Percentiles rank a stretch among this genome's conserved stretches.
Conservation (phyloP, 129 eudicot genomes). For the Chrysanthemum seticuspe region DNA sequence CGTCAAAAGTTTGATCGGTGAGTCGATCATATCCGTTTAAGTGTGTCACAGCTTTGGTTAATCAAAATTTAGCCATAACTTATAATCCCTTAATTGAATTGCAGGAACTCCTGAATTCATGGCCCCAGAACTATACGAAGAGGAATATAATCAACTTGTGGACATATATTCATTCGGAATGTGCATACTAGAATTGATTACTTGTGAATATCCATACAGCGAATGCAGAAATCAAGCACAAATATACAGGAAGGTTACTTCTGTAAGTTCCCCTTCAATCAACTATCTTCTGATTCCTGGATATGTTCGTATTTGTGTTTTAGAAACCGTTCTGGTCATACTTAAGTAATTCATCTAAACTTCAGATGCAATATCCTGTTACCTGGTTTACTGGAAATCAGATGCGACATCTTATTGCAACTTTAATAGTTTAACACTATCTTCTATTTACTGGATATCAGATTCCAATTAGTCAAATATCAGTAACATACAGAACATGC, state of each 20-base stretch:
- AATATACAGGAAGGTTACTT: slow-evolving; percentile 44
- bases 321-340: not conserved
- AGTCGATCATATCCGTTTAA: not conserved
- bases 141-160: slow-evolving; percentile 49
- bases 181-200: slow-evolving; percentile 52
- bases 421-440: too few relatives aligned
- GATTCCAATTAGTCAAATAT: not conserved
- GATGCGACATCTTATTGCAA: too few relatives aligned
- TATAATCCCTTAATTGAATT: slow-evolving; percentile 5
- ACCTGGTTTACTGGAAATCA: too few relatives aligned
- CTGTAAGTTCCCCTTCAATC: slow-evolving; percentile 19
- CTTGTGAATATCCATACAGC: slow-evolving; percentile 50
- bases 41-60: not conserved
- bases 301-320: not conserved
- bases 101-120: slow-evolving; percentile 48
- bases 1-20: slow-evolving; percentile 35
- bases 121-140: slow-evolving; percentile 51
- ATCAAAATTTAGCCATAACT: not conserved
- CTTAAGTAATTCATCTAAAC: too few relatives aligned
- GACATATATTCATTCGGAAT: slow-evolving; percentile 57
- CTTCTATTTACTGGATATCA: too few relatives aligned
- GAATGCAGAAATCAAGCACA: slow-evolving; percentile 49
- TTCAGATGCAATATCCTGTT: too few relatives aligned
- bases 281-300: not conserved
- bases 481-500: not conserved